Base-by-base conservation (phyloP, 352 stramenopile species). In the Phytophthora hibernalis region DNA sequence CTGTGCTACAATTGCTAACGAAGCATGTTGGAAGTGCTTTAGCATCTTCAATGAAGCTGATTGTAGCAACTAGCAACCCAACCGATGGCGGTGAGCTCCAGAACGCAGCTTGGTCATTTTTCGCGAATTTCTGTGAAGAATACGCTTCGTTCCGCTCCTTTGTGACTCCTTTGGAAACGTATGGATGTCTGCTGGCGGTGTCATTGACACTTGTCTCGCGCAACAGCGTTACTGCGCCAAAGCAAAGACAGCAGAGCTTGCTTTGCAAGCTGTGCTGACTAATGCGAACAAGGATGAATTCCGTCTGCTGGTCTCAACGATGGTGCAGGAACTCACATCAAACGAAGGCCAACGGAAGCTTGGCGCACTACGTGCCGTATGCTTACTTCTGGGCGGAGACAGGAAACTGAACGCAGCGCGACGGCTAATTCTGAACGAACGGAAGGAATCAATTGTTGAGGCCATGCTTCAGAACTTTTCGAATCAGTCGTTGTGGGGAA, bases 231-330 rank as follows among this genome's bases (percentile, higher is more conserved):
- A 7, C 11, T 30, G 54, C 18, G 35, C 26, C 20, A 8, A 61
- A 49, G 1, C 30, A 65, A 13, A 64, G 31, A 72, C 61, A 33
- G 48, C 53, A 12, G 55, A 72, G 44, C 22, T 58, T 24, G 67
- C 80, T 22, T 67, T 91, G 9, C 72, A 80, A 47, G 62, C 60
- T 9, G 24, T 96, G 9, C 54, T 93, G 3, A 37, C 58, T n/a
- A 82, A 82, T 56, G 71, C 83, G 7, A 93, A 86, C 70, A 90
- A 85, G 55, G 72, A 85, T 38, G 87, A 96, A 54, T 93, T 89
- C 50, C 65, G 68, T n/a, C 63, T 96, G 37, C 35, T 92, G 38
- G 48, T 91, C 3, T 59, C 78, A 11, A 93, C 84, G 30, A 47
- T 93, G 40, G 33, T 79, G 35, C 76, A 84, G 7, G 88, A 96